Evolutionary conservation across 1,139 yeast genomes (phyloP).

Genomic region (Groenewaldozyma auringiensis): DNA sequence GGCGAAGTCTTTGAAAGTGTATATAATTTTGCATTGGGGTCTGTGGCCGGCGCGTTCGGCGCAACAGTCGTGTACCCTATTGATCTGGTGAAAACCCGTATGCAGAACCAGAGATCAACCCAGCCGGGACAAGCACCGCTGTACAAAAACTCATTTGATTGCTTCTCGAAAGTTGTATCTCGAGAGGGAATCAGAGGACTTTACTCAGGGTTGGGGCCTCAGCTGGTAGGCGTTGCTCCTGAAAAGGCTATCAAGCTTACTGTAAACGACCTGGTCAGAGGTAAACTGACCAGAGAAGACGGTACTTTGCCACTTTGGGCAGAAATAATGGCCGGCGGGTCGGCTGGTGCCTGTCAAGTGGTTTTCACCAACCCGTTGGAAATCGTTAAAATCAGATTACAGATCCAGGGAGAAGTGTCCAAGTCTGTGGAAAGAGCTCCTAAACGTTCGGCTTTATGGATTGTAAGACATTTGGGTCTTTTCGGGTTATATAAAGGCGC

Average conservation of each 20-base stretch:
- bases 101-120: slow-evolving; percentile 85
- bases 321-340: slow-evolving; percentile 83
- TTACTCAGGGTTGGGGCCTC: slow-evolving; percentile 91
- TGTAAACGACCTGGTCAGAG: slow-evolving; percentile 82
- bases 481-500: slow-evolving; percentile 90
- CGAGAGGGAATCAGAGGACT: slow-evolving; percentile 84
- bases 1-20: slow-evolving; percentile 65
- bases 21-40: slow-evolving; percentile 83
- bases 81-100: slow-evolving; percentile 90
- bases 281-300: slow-evolving; percentile 51
- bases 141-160: slow-evolving; percentile 78
- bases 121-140: slow-evolving; percentile 44
- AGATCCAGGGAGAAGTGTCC: slow-evolving; percentile 76
- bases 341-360: slow-evolving; percentile 97
- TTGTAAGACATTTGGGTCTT: slow-evolving; percentile 72
- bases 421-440: slow-evolving; percentile 38
- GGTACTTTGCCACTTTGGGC: slow-evolving; percentile 56
- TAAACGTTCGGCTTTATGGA: slow-evolving; percentile 55
- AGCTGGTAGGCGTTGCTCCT: slow-evolving; percentile 94
- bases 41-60: slow-evolving; percentile 95
- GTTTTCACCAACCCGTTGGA: slow-evolving; percentile 93
- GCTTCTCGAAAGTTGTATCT: slow-evolving; percentile 67
- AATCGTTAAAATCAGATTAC: slow-evolving; percentile 89
- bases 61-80: slow-evolving; percentile 98
- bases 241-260: slow-evolving; percentile 96